These are phyloP conservation scores for Calocybe gangraenosa DNA, from an alignment of 768 basidiomycete genomes.

Conservation along the genomic window DNA sequence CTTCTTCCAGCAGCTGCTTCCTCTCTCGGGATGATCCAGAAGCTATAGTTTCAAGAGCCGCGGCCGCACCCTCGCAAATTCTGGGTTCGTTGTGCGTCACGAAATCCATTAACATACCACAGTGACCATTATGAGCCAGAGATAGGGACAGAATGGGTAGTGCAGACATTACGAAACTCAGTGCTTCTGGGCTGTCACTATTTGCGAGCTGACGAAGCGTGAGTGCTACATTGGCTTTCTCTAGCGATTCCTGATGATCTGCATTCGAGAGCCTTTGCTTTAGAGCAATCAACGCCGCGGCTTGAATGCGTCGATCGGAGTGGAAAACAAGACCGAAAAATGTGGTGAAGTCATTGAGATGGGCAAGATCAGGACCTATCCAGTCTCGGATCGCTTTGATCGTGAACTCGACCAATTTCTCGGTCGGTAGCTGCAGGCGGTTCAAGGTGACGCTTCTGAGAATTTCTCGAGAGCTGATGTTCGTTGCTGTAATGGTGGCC, in stretches of 20 bases:
- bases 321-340: constrained; percentile 14
- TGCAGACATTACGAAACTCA: constrained; percentile 12
- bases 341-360: constrained; percentile 12
- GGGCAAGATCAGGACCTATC: constrained; percentile 18
- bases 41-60: constrained; percentile 15
- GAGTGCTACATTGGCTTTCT: constrained; percentile 13
- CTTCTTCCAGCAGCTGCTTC: constrained; percentile 11
- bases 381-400: constrained; percentile 15
- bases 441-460: constrained; percentile 14
- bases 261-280: constrained; percentile 9
- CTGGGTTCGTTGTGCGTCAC: constrained; percentile 11
- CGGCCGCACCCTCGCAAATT: constrained; percentile 12
- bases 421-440: constrained; percentile 12
- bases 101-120: constrained; percentile 8
- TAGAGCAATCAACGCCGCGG: constrained; percentile 13
- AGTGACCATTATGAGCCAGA: constrained; percentile 14
- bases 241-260: constrained; percentile 15
- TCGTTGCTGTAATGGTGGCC: constrained; percentile 11
- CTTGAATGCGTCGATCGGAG: constrained; percentile 14
- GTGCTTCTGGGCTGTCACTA: constrained; percentile 15
- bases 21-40: constrained; percentile 10
- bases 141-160: constrained; percentile 12
- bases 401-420: constrained; percentile 12
- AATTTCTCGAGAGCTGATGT: constrained; percentile 12
- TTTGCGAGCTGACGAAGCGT: constrained; percentile 11